These are phyloP conservation scores for Syzygium syzygioides DNA, from an alignment of 441 rosid genomes.

Conservation along the genomic window DNA sequence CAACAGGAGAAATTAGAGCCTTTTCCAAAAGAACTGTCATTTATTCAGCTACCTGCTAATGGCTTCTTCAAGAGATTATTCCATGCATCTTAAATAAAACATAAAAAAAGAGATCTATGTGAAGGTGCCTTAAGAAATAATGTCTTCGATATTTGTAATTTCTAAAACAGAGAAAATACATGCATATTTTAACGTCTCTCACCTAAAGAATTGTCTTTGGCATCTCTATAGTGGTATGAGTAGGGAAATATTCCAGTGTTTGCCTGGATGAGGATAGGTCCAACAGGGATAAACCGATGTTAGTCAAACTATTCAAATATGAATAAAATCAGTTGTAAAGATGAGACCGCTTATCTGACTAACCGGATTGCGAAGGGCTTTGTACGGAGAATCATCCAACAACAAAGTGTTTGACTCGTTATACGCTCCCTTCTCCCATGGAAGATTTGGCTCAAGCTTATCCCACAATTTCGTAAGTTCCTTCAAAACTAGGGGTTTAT, in stretches of 20 bases:
- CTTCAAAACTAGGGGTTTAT: conserved; percentile 53
- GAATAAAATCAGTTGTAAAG: not conserved
- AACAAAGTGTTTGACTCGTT: conserved; percentile 52
- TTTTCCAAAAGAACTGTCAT: not conserved
- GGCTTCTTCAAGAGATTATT: not conserved
- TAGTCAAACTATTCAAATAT: not conserved
- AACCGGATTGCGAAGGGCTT: conserved; percentile 61
- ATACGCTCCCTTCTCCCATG: conserved; percentile 35
- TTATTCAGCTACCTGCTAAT: not conserved
- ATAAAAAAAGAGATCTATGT: not conserved
- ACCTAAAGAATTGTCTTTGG: conserved; percentile 48
- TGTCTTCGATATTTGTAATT: not conserved
- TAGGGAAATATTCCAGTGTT: conserved; percentile 52
- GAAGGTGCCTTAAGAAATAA: not conserved
- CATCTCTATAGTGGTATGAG: conserved; percentile 30
- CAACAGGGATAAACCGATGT: not conserved
- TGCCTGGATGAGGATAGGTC: conserved; percentile 27
- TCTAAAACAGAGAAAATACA: not conserved
- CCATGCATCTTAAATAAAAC: not conserved
- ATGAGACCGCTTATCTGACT: not conserved
- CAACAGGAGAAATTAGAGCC: not conserved
- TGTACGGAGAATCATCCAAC: conserved; percentile 63
- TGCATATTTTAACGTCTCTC: conserved; percentile 5
- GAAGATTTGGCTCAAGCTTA: conserved; percentile 19
- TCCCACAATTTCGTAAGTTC: conserved; percentile 53